These are phyloP conservation scores for Penicillium verrucosum DNA, from an alignment of 2,329 filamentous ascomycete genomes.

Conservation along the genomic window DNA sequence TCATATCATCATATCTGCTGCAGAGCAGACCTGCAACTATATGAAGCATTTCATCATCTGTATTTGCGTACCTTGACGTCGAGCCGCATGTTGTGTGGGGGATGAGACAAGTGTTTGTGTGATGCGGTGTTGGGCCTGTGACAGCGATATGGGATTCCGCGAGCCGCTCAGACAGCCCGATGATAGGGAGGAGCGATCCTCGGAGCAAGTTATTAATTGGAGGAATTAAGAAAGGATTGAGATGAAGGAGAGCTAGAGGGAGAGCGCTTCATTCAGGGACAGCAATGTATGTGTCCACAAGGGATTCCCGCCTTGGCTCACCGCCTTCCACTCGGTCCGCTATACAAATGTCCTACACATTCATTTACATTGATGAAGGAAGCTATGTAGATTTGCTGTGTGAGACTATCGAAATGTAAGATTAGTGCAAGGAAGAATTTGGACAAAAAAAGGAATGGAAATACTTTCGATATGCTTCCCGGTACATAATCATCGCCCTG, in stretches of 20 bases:
- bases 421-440: not conserved
- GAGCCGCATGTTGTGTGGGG: slow-evolving; percentile 52
- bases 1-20: not conserved
- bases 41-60: slow-evolving; percentile 1
- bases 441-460: not conserved
- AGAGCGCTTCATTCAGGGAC: slow-evolving; percentile 23
- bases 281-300: slow-evolving; percentile 30
- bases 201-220: slow-evolving; percentile 10
- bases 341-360: not conserved
- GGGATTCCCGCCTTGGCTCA: slow-evolving; percentile 26
- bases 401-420: no score
- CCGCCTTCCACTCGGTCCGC: slow-evolving; percentile 19
- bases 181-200: slow-evolving; percentile 16
- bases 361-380: no score
- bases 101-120: slow-evolving; percentile 32
- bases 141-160: slow-evolving; percentile 30
- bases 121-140: slow-evolving; percentile 34
- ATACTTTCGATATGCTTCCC: not conserved
- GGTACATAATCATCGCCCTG: not conserved
- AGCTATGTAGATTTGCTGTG: not conserved
- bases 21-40: not conserved
- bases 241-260: slow-evolving; percentile 20
- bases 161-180: slow-evolving; percentile 36
- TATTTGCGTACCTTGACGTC: slow-evolving; percentile 55
- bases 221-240: slow-evolving; percentile 17